Base-by-base conservation (phyloP, 148 eudicot species). In the Vaccinium darrowii region DNA sequence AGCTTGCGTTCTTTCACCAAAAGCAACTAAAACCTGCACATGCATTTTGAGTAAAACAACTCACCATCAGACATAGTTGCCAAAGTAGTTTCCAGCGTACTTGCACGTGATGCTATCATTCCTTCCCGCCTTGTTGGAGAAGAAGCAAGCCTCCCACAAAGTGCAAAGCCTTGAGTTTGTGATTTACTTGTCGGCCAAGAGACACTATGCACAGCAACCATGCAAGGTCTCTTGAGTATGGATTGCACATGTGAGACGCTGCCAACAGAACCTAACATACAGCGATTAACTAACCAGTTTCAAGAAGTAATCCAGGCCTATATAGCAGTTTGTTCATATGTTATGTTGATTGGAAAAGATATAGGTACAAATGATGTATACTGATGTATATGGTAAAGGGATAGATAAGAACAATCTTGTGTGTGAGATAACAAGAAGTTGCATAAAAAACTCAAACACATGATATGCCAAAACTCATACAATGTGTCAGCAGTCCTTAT, bases 31-130 rank as follows among this genome's bases (percentile, higher is more conserved):
- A 36, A 67, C 36, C 19, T 12, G 57, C 18, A 80, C 54, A 7
- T 53, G 33, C 47, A 73, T 53, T 72, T 16, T 27, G 67, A 79
- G 69, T 52, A 50, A 69, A 81, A 86, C 76, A 75, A 88, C 91
- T 87, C 84, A 95, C 98, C 90, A 71, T 89, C 87, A 30, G 93
- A 86, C 76, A 91, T 90, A 39, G 92, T 86, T 82, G 87, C 82
- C 47, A 86, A 84, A 39, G 91, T 79, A 63, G 86, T 69, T 78
- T 92, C 93, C 79, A 94, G 87, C 27, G 91, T 84, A 86, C 91
- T 93, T 62, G 88, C 88, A 88, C 94, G 91, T n/a, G 95, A 84
- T 74, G 90, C 91, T 65, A 82, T 69, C 67, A 87, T 33, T 69
- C 91, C 43, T 83, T 82, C 88, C 62, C 75, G 65, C 89, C 90